A percentile compares a stretch with the other conserved stretches of the same genome.
phyloP scores from a whole-genome alignment of 2,329 filamentous ascomycete genomes.

The Fusarium sp. region DNA sequence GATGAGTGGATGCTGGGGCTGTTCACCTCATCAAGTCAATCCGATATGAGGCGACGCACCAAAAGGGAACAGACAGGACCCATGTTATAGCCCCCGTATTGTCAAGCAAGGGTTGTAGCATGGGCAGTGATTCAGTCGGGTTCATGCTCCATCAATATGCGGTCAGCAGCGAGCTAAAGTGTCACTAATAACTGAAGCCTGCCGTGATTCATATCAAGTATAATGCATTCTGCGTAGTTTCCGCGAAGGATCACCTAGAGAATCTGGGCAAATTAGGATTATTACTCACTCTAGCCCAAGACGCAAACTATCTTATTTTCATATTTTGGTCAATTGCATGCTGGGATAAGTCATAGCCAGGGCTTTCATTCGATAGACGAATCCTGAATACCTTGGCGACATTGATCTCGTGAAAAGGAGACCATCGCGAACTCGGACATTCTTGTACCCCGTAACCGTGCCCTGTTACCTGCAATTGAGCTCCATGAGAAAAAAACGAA shows the following conservation, averaged over 20 bases:
- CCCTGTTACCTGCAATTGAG: background rate
- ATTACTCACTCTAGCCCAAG: background rate
- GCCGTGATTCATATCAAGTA: slow-evolving; percentile 1
- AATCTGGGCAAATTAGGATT: background rate
- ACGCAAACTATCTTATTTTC: background rate
- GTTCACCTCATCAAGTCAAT: slow-evolving; percentile 5
- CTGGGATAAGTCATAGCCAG: background rate
- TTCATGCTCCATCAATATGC: slow-evolving; percentile 36
- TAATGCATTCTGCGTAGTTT: background rate
- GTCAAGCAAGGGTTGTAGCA: slow-evolving; percentile 24
- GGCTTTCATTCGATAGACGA: background rate
- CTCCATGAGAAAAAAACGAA: background rate
- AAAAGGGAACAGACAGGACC: slow-evolving; percentile 11
- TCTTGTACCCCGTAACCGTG: background rate
- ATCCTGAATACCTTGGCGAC: background rate
- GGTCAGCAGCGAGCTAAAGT: slow-evolving; percentile 32
- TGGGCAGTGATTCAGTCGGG: slow-evolving; percentile 11
- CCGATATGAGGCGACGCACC: slow-evolving; percentile 12
- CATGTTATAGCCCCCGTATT: slow-evolving; percentile 13
- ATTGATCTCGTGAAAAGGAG: background rate
- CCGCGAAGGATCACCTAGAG: background rate
- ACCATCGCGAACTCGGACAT: background rate
- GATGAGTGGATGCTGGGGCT: background rate
- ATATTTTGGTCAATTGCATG: background rate
- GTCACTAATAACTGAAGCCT: background rate